Evolutionary conservation across 176 grass and related monocot species (phyloP).

Genomic region (Rhynchospora pubera): DNA sequence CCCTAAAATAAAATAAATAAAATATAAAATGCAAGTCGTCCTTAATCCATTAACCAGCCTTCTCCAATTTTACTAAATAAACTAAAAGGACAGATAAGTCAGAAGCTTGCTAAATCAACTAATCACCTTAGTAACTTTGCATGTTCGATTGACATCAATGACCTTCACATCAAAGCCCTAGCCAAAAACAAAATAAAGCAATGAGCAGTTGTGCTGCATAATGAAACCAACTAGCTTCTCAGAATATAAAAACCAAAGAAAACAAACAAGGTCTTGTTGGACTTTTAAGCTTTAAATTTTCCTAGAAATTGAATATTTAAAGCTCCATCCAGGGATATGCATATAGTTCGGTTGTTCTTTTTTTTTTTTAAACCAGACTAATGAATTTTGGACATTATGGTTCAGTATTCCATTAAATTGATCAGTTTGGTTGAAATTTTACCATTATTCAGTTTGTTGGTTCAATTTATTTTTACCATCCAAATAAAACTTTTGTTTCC

Average conservation of each 20-base stretch:
- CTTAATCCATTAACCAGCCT: neutral
- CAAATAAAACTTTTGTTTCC: too few relatives aligned
- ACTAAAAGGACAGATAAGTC: neutral
- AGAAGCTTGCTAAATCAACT: neutral
- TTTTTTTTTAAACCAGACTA: too few relatives aligned
- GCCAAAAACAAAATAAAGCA: neutral
- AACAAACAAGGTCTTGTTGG: neutral
- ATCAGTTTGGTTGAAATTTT: too few relatives aligned
- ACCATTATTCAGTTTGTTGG: too few relatives aligned
- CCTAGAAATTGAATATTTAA: neutral
- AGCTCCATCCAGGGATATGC: neutral
- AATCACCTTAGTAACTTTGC: slow-evolving; percentile 93
- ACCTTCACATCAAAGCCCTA: slow-evolving; percentile 97
- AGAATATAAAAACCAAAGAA: slow-evolving; percentile 13
- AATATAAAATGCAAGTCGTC: neutral
- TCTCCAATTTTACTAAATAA: neutral
- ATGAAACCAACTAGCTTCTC: neutral
- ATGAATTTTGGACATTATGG: too few relatives aligned
- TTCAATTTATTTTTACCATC: too few relatives aligned
- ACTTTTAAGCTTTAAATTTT: neutral
- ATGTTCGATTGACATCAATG: slow-evolving; percentile 86
- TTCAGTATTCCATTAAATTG: too few relatives aligned
- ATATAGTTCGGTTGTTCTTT: too few relatives aligned
- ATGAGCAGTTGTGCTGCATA: neutral
- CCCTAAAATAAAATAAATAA: too few relatives aligned